Base-by-base conservation (phyloP, 106 monocot species). In the Acorus gramineus region DNA sequence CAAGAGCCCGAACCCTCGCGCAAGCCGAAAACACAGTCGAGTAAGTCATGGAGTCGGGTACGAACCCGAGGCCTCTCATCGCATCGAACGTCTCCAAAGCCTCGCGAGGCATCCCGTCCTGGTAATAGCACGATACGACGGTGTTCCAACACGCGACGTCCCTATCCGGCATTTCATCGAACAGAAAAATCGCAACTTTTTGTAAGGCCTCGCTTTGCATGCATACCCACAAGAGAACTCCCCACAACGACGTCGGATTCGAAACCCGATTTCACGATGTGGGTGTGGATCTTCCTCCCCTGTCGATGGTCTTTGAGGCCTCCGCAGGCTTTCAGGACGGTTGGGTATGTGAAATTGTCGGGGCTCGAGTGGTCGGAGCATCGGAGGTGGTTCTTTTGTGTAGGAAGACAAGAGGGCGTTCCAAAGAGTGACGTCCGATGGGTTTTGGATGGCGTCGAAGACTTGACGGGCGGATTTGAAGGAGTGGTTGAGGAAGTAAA, bases 51-150 rank as follows among this genome's bases (percentile, higher is more conserved):
- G 77, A 73, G 44, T 90, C 74, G 2, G 90, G 90, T 12, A 53
- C 14, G 50, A 83, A 83, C 9, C 83, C 90, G 54, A 5, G 44
- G 14, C 42, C 13, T 6, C 49, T 71, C 90, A 90, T 86, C 43
- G 4, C 62, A 0, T 78, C 69, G 47, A 83, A 86, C 65, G 79
- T 14, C 28, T 68, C 69, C 45, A 90, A 65, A 10, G 78, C 75
- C 55, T 81, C 78, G 11, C 14, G 44, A 28, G 86, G 61, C 51
- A 67, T 67, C n/a, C 90, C 90, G 12, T 76, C 70, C 44, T 86
- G 90, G 63, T 78, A 83, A 7, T 86, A 86, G 59, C 90, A 86
- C 56, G 86, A 90, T 12, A 90, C 78, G 10, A 86, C 78, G 2
- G 73, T 80, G 50, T 90, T 90, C 89, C 85, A 90, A 12, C 80